phyloP scores from a whole-genome alignment of 306 rosid species.

The Pterocarpus macrocarpus region DNA sequence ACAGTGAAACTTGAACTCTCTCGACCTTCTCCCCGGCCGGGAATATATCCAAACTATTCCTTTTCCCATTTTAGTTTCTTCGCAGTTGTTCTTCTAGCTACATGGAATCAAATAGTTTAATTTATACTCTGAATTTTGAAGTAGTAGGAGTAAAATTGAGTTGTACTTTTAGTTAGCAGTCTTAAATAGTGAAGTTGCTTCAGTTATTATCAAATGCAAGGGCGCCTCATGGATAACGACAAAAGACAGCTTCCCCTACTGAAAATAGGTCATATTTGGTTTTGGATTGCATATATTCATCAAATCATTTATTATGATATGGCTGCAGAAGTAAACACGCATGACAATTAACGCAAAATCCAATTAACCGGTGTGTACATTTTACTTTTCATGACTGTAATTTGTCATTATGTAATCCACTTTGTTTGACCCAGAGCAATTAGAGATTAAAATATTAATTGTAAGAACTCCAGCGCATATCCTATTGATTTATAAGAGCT shows the following conservation, averaged over 20 bases:
- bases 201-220: constrained; percentile 53
- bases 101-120: constrained; percentile 19
- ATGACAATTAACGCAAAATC: constrained; percentile 47
- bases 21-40: constrained; percentile 5
- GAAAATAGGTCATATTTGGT: background rate
- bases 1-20: constrained; percentile 38
- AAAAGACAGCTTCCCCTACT: constrained; percentile 6
- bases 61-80: constrained; percentile 8
- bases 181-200: constrained; percentile 44
- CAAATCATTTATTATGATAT: constrained; percentile 27
- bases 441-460: constrained; percentile 33
- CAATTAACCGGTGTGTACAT: constrained; percentile 41
- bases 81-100: constrained; percentile 27
- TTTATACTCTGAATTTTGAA: constrained; percentile 8
- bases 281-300: constrained; percentile 21
- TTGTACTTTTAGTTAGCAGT: constrained; percentile 41
- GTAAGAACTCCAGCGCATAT: background rate
- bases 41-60: constrained; percentile 31
- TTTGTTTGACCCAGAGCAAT: constrained; percentile 37
- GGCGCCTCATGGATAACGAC: constrained; percentile 44
- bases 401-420: constrained; percentile 50
- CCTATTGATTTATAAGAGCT: constrained; percentile 15
- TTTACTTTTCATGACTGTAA: constrained; percentile 46
- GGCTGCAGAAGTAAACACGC: constrained; percentile 48
- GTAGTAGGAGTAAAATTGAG: constrained; percentile 6